phyloP scores from a whole-genome alignment of 2,329 filamentous ascomycete species.

The Ascosphaera pollenicola region DNA sequence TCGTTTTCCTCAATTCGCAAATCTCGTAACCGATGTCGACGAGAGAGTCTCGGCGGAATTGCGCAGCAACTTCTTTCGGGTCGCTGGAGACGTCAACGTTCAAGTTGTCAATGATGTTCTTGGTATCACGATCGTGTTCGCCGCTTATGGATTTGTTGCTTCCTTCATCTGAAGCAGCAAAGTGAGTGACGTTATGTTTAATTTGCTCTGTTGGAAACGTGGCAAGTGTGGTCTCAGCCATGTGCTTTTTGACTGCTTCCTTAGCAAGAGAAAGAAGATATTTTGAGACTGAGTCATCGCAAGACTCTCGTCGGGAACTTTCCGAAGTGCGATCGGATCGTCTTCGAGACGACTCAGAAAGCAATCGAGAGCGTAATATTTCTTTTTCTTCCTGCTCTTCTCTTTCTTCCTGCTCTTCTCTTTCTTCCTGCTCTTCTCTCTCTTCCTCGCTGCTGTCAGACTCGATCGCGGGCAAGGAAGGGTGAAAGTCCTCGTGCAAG shows the following conservation, averaged over 20 bases:
- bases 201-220: conserved; percentile 27
- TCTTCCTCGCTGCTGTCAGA: conserved; percentile 2
- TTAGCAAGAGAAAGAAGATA: conserved; percentile 64
- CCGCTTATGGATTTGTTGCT: conserved; percentile 11
- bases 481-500: conserved; percentile 12
- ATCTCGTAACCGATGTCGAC: conserved; percentile 45
- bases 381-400: too few relatives aligned
- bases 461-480: conserved; percentile 22
- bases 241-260: conserved; percentile 55
- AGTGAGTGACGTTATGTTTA: conserved; percentile 25
- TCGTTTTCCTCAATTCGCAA: conserved; percentile 59
- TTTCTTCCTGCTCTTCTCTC: background rate
- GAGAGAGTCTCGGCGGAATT: conserved; percentile 21
- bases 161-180: conserved; percentile 10
- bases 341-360: conserved; percentile 7
- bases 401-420: background rate
- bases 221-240: conserved; percentile 40
- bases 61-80: conserved; percentile 9
- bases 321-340: conserved; percentile 1
- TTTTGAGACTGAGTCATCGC: conserved; percentile 52
- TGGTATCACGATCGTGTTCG: conserved; percentile 16
- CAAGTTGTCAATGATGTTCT: conserved; percentile 9
- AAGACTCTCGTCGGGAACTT: conserved; percentile 28
- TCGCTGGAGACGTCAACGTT: conserved; percentile 2
- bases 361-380: conserved; percentile 8